Conservation (phyloP, 2,329 filamentous ascomycete genomes). For the Tolypocladium amazonense region DNA sequence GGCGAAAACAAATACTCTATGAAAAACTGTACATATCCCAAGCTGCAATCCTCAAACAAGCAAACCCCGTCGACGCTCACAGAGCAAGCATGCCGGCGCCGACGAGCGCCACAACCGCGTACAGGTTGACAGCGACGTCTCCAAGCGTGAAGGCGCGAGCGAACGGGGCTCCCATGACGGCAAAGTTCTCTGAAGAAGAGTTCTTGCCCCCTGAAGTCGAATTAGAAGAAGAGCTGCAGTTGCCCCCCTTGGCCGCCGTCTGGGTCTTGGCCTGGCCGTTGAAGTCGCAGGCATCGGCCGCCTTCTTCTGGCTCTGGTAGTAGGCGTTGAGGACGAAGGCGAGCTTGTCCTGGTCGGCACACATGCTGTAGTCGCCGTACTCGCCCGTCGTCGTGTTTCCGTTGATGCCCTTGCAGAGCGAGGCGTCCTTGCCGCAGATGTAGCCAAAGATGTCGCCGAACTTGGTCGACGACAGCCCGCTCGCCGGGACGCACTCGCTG, state of each 20-base stretch:
- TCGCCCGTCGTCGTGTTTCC: slow-evolving; percentile 29
- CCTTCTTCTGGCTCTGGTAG: slow-evolving; percentile 43
- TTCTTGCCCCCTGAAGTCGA: background rate
- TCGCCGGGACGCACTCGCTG: slow-evolving; percentile 59
- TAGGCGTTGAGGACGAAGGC: slow-evolving; percentile 66
- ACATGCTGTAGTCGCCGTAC: slow-evolving; percentile 74
- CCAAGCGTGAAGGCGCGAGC: background rate
- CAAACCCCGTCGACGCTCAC: background rate
- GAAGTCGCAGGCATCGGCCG: slow-evolving; percentile 57
- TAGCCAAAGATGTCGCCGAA: slow-evolving; percentile 64
- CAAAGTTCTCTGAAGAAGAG: background rate
- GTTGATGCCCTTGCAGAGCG: slow-evolving; percentile 56
- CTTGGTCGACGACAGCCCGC: slow-evolving; percentile 43
- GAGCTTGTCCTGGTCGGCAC: slow-evolving; percentile 58
- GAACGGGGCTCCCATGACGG: background rate
- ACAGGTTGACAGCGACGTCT: background rate
- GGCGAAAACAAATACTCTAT: background rate
- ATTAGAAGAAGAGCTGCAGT: background rate
- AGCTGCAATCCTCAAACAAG: background rate
- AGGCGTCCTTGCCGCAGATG: slow-evolving; percentile 51
- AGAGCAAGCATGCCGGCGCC: background rate
- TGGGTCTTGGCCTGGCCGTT: slow-evolving; percentile 51
- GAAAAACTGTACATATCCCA: background rate
- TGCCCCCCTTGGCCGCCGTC: slow-evolving; percentile 18
- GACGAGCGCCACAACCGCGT: background rate